Base-by-base conservation (phyloP, 2,329 filamentous ascomycete genomes). In the Apiospora rasikravindrae region DNA sequence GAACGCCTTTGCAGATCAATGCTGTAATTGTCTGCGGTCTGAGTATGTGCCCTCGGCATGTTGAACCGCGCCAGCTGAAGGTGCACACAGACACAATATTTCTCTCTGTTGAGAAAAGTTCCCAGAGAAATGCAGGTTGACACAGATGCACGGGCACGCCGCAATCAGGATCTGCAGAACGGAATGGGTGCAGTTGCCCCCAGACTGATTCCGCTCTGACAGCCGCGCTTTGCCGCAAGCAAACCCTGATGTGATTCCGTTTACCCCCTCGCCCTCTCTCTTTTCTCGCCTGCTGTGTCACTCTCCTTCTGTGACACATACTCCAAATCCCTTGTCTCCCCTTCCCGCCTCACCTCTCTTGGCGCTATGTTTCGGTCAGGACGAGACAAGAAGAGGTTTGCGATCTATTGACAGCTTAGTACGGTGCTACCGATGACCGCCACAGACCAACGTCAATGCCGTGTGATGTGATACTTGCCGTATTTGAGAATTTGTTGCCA, bases 141-240 rank as follows among this genome's bases (percentile, higher is more conserved):
- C 26, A 57, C 26, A n/a, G 33, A 64, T 24, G 22, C 33, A 40
- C 57, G 57, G 57, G 22, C 19, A 64, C 33, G 57, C 57, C 57
- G 57, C 33, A 37, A 40, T 37, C 57, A 40, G 45, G 33, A n/a
- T n/a, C 22, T 16, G 57, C 47, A 22, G 47, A 49, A 49, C 40
- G 57, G 19, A 11, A 61, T 26, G 49, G 49, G 24, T 53, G 49
- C 49, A 22, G 45, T 0, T 47, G 47, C n/a, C 51, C 14, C 51
- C 24, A 53, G 51, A 29, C 24, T 2, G 51, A 13, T 8, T n/a
- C 33, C 33, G 8, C 16, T 40, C 22, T 14, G 57, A 40, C 57
- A 64, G 33, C 57, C 57, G 33, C 57, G 57, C 33, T 64, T 64
- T 40, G 57, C 57, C 57, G 57, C 57, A 64, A 64, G 57, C 57